Evolutionary conservation across 2,329 filamentous ascomycete species (phyloP).

Genomic region (Beauveria bassiana): DNA sequence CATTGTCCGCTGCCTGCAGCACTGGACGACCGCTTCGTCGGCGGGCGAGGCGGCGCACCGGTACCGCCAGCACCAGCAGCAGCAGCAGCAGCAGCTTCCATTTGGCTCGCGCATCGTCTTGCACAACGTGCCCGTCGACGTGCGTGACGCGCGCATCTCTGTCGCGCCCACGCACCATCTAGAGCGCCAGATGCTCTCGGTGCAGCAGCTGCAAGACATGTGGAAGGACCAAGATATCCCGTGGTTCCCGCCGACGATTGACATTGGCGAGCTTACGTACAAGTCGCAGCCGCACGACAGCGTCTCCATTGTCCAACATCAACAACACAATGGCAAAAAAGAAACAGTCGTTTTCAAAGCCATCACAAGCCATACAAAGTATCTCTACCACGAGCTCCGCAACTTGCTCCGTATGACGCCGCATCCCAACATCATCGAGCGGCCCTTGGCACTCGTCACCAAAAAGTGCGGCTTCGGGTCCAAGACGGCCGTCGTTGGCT

Average conservation of each 20-base stretch:
- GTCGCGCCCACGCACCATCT: conserved; percentile 44
- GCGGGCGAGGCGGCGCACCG: conserved; percentile 20
- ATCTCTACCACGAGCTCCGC: conserved; percentile 53
- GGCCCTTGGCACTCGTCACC: conserved; percentile 45
- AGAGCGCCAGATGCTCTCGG: conserved; percentile 43
- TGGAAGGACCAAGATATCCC: conserved; percentile 33
- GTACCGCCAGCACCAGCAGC: conserved; percentile 28
- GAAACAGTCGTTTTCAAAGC: conserved; percentile 48
- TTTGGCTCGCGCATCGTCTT: conserved; percentile 53
- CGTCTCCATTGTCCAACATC: conserved; percentile 41
- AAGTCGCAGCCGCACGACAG: conserved; percentile 51
- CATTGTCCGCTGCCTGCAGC: conserved; percentile 45
- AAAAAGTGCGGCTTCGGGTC: conserved; percentile 49
- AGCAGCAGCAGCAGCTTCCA: conserved; percentile 27
- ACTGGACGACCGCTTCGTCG: conserved; percentile 34
- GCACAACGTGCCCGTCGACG: conserved; percentile 39
- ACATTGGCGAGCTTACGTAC: conserved; percentile 43
- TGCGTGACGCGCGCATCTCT: conserved; percentile 37
- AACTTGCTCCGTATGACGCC: conserved; percentile 43
- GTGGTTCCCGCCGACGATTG: conserved; percentile 37
- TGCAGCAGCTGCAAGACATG: conserved; percentile 30
- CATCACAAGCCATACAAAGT: conserved; percentile 49
- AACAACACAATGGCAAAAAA: conserved; percentile 25
- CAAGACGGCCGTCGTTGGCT: conserved; percentile 48
- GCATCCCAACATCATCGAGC: conserved; percentile 45